Base-by-base conservation (phyloP, 2,329 filamentous ascomycete genomes). In the Pseudogymnoascus sp. region DNA sequence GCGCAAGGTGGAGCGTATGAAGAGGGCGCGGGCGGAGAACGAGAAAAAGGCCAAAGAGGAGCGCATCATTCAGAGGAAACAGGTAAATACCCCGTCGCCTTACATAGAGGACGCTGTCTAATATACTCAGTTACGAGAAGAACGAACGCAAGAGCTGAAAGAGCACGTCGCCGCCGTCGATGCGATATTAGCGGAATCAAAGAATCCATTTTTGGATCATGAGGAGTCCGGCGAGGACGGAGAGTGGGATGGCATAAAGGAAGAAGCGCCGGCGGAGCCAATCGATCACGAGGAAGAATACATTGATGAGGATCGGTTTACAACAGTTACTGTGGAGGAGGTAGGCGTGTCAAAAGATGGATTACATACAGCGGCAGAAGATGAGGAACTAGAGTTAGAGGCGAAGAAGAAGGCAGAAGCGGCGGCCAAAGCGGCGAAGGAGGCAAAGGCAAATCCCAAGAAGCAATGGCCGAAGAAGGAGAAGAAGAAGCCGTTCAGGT, bases 261-360 rank as follows among this genome's bases (percentile, higher is more conserved):
- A 70, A 21, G 66, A 71, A 37, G 76, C 77, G 16, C 76, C 74
- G 35, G 70, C 67, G 47, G 74, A 81, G 40, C 81, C 85, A 21
- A 76, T 95, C 50, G 87, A 96, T 72, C 86, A 91, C 69, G 90
- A 96, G 74, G 92, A 93, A 68, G 92, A 97, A 75, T 99, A 97
- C 76, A 85, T 97, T 68, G 95, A 99, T 74, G 95, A 97, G 74
- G 93, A 97, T 75, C 90, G 89, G 73, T 97, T 91, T 74, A 97
- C 95, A 0, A 96, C 91, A 0, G 95, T 99, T 26, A 97, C 91
- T 0, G 87, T 99, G 1, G 93, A 97, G 74, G 88, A 90, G 10
- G 91, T 99, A 68, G 88, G 88, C 66, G 83, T 96, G 14, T 87
- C 89, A 11, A 85, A 85, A 68, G 86, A 92, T 63, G 90, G 90